phyloP scores from a whole-genome alignment of 2,329 filamentous ascomycete genomes.

The Phialocephala subalpina region DNA sequence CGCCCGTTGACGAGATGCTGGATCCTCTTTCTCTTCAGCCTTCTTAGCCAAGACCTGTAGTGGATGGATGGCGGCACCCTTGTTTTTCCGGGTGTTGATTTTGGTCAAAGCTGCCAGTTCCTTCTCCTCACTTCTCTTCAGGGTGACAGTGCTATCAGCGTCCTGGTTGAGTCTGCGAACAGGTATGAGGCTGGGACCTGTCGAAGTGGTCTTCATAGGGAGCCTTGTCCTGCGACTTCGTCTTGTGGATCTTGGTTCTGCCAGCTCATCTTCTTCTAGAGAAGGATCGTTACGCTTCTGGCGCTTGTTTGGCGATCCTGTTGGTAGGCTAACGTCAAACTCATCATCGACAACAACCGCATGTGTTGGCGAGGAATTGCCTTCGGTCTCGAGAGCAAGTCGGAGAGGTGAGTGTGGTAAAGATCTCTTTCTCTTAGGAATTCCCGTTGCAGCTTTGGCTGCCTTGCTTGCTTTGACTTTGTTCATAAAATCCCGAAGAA shows the following conservation, averaged over 20 bases:
- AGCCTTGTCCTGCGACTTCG: constrained; percentile 44
- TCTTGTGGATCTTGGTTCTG: constrained; percentile 35
- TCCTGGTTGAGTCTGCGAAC: constrained; percentile 43
- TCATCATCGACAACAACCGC: constrained; percentile 35
- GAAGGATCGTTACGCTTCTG: constrained; percentile 25
- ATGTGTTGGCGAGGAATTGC: constrained; percentile 33
- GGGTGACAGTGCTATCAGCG: constrained; percentile 39
- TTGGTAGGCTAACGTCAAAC: constrained; percentile 34
- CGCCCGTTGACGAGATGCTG: constrained; percentile 46
- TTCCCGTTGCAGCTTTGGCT: constrained; percentile 39
- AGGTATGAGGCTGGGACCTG: constrained; percentile 43
- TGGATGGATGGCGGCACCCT: constrained; percentile 48
- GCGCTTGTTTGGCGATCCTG: constrained; percentile 32
- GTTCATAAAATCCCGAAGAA: constrained; percentile 47
- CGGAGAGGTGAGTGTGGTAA: constrained; percentile 43
- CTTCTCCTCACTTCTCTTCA: constrained; percentile 49
- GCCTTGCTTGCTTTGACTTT: constrained; percentile 47
- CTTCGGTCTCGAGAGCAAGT: constrained; percentile 37
- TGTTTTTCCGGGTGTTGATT: constrained; percentile 56
- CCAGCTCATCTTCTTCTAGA: constrained; percentile 29
- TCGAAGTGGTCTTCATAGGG: constrained; percentile 38
- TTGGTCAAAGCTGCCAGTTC: constrained; percentile 52
- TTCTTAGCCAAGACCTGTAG: constrained; percentile 43
- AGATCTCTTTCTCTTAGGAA: constrained; percentile 40
- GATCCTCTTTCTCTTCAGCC: constrained; percentile 49